Conservation (phyloP, 1,284 basidiomycete species). For the Ganoderma resinaceum region DNA sequence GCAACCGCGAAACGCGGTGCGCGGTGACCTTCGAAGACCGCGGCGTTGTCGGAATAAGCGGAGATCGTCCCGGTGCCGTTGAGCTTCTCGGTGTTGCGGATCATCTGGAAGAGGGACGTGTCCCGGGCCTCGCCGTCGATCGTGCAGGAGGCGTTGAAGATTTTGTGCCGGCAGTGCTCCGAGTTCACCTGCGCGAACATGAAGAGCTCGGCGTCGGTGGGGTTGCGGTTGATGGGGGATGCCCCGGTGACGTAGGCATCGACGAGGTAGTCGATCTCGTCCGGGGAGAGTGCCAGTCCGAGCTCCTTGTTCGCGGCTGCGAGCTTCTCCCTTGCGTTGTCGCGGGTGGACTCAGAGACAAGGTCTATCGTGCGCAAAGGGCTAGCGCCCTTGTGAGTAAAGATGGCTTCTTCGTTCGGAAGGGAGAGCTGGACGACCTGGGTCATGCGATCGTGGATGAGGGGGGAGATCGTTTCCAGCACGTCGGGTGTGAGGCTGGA, state of each 20-base stretch:
- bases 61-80: slow-evolving; percentile 85
- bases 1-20: slow-evolving; percentile 84
- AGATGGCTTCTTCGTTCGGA: slow-evolving; percentile 72
- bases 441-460: slow-evolving; percentile 97
- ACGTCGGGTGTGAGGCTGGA: slow-evolving; percentile 49
- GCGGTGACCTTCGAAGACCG: slow-evolving; percentile 86
- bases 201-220: slow-evolving; percentile 98
- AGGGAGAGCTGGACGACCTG: slow-evolving; percentile 71
- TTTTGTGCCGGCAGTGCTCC: slow-evolving; percentile 99
- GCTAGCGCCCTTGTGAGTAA: slow-evolving; percentile 73
- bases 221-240: slow-evolving; percentile 75
- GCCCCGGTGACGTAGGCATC: slow-evolving; percentile 83
- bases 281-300: slow-evolving; percentile 89
- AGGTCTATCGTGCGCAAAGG: slow-evolving; percentile 79
- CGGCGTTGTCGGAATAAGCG: slow-evolving; percentile 98
- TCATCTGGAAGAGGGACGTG: slow-evolving; percentile 95
- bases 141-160: slow-evolving; percentile 98
- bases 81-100: slow-evolving; percentile 93
- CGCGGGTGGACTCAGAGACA: slow-evolving; percentile 38
- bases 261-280: slow-evolving; percentile 95
- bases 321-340: slow-evolving; percentile 63
- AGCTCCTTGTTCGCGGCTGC: slow-evolving; percentile 83
- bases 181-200: slow-evolving; percentile 99
- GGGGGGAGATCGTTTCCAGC: slow-evolving; percentile 61
- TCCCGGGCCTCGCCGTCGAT: slow-evolving; percentile 79